Percentiles rank a stretch among this genome's conserved stretches.
Evolutionary conservation across 768 basidiomycete genomes (phyloP).

Genomic region (Rhodotorula taiwanensis): DNA sequence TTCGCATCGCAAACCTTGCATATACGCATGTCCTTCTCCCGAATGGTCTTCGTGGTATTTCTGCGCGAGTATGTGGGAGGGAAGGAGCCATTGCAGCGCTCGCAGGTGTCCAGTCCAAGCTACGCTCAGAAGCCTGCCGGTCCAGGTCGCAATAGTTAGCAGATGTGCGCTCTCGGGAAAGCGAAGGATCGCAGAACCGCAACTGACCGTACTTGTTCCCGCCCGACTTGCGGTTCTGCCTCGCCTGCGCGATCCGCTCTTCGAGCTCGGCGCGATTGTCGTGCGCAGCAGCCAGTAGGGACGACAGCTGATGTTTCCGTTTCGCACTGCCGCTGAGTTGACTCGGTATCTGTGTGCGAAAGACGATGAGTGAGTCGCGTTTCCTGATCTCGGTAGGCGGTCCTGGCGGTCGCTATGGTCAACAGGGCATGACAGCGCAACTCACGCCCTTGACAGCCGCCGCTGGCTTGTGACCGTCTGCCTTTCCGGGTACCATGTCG

Average conservation of each 20-base stretch:
- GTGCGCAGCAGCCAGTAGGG: constrained; percentile 73
- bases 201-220: constrained; percentile 74
- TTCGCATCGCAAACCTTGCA: no score
- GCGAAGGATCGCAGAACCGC: background rate
- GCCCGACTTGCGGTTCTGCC: constrained; percentile 76
- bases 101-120: no score
- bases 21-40: no score
- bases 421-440: background rate
- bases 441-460: constrained; percentile 24
- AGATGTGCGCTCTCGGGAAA: background rate
- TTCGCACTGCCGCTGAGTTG: constrained; percentile 55
- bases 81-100: no score
- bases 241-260: constrained; percentile 73
- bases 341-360: constrained; percentile 3
- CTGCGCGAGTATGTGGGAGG: no score
- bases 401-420: no score
- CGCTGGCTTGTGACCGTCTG: constrained; percentile 11
- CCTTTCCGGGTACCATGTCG: constrained; percentile 7
- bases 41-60: no score
- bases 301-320: constrained; percentile 69
- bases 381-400: background rate
- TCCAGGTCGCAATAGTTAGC: background rate
- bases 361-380: no score
- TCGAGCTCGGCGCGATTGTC: constrained; percentile 74
- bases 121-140: background rate